phyloP scores from a whole-genome alignment of 768 basidiomycete species.

The Auricularia cornea region DNA sequence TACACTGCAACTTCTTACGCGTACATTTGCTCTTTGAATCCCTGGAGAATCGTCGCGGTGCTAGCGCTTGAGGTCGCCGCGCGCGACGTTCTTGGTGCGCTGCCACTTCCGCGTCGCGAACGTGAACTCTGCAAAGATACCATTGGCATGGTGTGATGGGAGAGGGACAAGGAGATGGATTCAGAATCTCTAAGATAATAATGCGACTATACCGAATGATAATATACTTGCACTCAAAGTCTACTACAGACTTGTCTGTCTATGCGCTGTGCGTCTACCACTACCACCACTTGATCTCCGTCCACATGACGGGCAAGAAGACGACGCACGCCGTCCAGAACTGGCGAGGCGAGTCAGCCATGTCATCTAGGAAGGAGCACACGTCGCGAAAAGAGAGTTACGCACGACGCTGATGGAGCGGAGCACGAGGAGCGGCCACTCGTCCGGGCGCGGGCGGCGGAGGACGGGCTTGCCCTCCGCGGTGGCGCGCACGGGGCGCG shows the following conservation, averaged over 20 bases:
- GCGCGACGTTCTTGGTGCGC: constrained; percentile 19
- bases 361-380: constrained; percentile 4
- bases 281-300: constrained; percentile 71
- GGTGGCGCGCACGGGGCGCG: constrained; percentile 24
- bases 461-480: constrained; percentile 31
- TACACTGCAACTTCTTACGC: neutral
- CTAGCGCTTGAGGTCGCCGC: constrained; percentile 24
- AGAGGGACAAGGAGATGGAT: too few relatives aligned
- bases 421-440: constrained; percentile 61
- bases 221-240: too few relatives aligned
- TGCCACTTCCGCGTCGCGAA: constrained; percentile 48
- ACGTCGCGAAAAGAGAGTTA: constrained; percentile 15
- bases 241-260: too few relatives aligned
- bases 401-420: constrained; percentile 64
- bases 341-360: constrained; percentile 39
- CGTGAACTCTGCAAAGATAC: constrained; percentile 31
- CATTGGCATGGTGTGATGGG: too few relatives aligned
- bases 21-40: constrained; percentile 32
- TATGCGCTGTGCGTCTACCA: too few relatives aligned
- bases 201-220: too few relatives aligned
- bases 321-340: constrained; percentile 91
- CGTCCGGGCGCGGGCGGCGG: constrained; percentile 37
- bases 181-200: too few relatives aligned
- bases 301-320: constrained; percentile 80
- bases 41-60: constrained; percentile 35